A percentile compares a stretch with the other conserved stretches of the same genome.
These are phyloP conservation scores for Lentinula sp. DNA, from an alignment of 768 basidiomycete genomes.

Conservation along the genomic window DNA sequence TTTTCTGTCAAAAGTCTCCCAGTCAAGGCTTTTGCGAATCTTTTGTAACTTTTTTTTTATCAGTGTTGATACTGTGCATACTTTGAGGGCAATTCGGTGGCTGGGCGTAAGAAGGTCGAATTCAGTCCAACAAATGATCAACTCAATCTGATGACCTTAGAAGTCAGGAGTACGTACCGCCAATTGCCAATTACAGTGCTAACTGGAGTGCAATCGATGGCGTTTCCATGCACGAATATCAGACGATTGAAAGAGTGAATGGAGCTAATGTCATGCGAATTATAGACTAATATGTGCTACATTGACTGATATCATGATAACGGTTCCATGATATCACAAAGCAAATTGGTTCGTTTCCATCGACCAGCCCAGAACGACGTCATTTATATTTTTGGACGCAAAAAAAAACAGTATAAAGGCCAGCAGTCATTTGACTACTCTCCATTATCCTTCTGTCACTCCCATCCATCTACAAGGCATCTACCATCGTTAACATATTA, in stretches of 20 bases:
- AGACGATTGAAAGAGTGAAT: background rate
- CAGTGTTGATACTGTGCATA: too few species aligned
- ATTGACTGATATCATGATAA: background rate
- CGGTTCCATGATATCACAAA: background rate
- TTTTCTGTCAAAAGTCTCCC: too few species aligned
- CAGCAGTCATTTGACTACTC: background rate
- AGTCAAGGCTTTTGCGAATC: too few species aligned
- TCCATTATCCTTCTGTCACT: background rate
- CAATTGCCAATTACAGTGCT: background rate
- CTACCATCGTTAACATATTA: background rate
- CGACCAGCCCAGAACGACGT: background rate
- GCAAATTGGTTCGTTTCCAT: background rate
- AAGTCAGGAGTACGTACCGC: too few species aligned
- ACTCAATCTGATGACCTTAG: too few species aligned
- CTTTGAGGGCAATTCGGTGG: too few species aligned
- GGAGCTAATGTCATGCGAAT: background rate
- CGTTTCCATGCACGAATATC: background rate
- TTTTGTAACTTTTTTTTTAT: too few species aligned
- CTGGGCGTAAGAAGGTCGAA: too few species aligned
- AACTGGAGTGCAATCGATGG: background rate
- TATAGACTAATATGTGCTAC: background rate
- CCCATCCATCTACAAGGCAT: background rate
- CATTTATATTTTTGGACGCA: background rate
- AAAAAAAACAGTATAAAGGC: background rate
- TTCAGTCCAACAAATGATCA: too few species aligned